These are phyloP conservation scores for Mucor mucedo DNA, from an alignment of 371 early-diverging fungal genomes.

Conservation along the genomic window DNA sequence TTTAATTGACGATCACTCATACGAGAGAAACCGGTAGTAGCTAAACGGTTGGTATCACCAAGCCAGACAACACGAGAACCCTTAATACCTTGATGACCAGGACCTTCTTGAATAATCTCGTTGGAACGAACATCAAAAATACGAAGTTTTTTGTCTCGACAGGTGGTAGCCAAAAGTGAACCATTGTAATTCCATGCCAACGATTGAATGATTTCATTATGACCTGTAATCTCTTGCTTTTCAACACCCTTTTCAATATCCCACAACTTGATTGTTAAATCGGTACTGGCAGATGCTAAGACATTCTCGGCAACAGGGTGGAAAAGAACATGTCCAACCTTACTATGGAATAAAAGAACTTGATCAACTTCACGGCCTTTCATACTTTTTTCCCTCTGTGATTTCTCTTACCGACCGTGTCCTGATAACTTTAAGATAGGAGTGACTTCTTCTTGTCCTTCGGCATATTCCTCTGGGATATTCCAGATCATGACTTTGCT, in stretches of 20 bases:
- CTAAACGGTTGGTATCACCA: constrained; percentile 81
- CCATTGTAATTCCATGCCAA: constrained; percentile 92
- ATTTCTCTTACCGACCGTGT: constrained; percentile 60
- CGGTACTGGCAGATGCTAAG: constrained; percentile 88
- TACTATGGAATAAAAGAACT: constrained; percentile 45
- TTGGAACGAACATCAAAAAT: constrained; percentile 92
- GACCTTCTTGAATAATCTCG: constrained; percentile 80
- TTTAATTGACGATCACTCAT: constrained; percentile 92
- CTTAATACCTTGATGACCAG: constrained; percentile 95
- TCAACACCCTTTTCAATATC: constrained; percentile 94
- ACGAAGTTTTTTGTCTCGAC: constrained; percentile 95
- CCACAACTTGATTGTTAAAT: constrained; percentile 94
- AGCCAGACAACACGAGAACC: constrained; percentile 94
- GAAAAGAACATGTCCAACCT: constrained; percentile 97
- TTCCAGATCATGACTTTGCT: constrained; percentile 95
- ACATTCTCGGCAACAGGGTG: constrained; percentile 96
- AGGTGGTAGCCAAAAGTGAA: constrained; percentile 86
- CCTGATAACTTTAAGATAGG: constrained; percentile 70
- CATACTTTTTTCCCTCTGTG: neutral
- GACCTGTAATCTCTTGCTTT: constrained; percentile 86
- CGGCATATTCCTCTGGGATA: constrained; percentile 83
- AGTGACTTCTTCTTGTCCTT: constrained; percentile 62
- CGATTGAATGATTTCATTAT: constrained; percentile 91
- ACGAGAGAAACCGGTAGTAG: constrained; percentile 93
- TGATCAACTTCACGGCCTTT: neutral